These are phyloP conservation scores for Aureobasidium sp. DNA, from an alignment of 2,329 filamentous ascomycete species.

Conservation along the genomic window DNA sequence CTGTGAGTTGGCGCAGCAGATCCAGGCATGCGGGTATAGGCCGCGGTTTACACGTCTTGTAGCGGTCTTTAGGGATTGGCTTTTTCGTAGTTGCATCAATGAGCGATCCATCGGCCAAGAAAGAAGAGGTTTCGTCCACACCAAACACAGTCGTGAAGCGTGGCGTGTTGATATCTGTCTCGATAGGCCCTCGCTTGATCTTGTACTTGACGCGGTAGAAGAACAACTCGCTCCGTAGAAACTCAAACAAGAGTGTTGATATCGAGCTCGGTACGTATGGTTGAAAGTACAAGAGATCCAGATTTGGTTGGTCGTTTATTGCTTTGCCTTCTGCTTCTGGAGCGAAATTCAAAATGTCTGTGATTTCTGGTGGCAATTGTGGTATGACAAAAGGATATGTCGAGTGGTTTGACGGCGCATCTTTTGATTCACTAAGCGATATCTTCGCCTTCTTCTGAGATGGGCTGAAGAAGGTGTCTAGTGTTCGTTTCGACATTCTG, in stretches of 20 bases:
- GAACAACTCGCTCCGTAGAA: constrained; percentile 60
- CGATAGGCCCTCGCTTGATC: constrained; percentile 53
- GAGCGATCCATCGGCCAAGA: constrained; percentile 29
- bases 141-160: constrained; percentile 56
- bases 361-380: constrained; percentile 36
- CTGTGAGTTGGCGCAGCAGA: constrained; percentile 51
- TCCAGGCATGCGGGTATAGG: constrained; percentile 65
- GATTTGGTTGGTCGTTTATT: constrained; percentile 59
- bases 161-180: constrained; percentile 40
- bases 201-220: constrained; percentile 67
- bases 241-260: constrained; percentile 55
- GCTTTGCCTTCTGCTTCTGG: constrained; percentile 40
- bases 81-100: constrained; percentile 27
- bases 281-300: constrained; percentile 68
- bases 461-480: constrained; percentile 60
- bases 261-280: constrained; percentile 56
- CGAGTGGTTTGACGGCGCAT: constrained; percentile 33
- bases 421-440: constrained; percentile 11
- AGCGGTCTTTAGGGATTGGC: constrained; percentile 37
- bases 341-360: constrained; percentile 31
- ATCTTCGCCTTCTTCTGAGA: constrained; percentile 32
- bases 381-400: constrained; percentile 47
- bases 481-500: constrained; percentile 45
- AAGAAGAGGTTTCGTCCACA: constrained; percentile 54
- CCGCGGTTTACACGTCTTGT: constrained; percentile 50